Percentiles rank a stretch among this genome's conserved stretches.
These are phyloP conservation scores for Hypoxylon sp. DNA, from an alignment of 2,329 filamentous ascomycete genomes.

Conservation along the genomic window DNA sequence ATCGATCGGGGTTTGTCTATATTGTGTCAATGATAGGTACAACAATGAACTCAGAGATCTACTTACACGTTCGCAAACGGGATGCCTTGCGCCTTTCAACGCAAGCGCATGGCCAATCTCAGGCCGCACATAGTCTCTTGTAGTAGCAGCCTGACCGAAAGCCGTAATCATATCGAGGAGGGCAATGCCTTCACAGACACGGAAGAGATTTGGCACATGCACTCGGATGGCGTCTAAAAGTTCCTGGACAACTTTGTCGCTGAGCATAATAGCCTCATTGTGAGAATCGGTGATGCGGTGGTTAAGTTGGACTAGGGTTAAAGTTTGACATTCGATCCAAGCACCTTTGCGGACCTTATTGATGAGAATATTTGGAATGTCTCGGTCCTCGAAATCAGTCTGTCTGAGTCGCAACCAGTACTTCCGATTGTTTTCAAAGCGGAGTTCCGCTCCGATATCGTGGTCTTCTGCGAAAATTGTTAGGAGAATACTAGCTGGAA, in stretches of 20 bases:
- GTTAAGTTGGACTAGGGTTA: conserved; percentile 86
- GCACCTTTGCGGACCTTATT: conserved; percentile 81
- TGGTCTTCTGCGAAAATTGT: conserved; percentile 63
- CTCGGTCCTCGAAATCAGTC: conserved; percentile 72
- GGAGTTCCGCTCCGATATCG: conserved; percentile 74
- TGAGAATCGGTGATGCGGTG: conserved; percentile 83
- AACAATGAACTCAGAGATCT: background rate
- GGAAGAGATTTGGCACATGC: conserved; percentile 82
- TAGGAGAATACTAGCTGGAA: background rate
- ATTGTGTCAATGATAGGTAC: conserved; percentile 18
- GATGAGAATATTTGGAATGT: conserved; percentile 79
- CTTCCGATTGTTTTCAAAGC: conserved; percentile 82
- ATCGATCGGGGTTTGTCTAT: conserved; percentile 74
- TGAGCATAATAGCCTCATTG: conserved; percentile 86
- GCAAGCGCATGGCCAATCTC: conserved; percentile 78
- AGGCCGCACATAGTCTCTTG: conserved; percentile 73
- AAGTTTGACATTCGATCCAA: conserved; percentile 88
- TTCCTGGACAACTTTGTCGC: conserved; percentile 80
- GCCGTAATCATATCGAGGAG: conserved; percentile 88
- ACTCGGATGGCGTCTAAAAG: conserved; percentile 80
- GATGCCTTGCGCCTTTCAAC: conserved; percentile 82
- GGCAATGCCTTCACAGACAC: conserved; percentile 87
- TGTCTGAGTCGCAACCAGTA: conserved; percentile 81
- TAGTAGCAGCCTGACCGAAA: conserved; percentile 81
- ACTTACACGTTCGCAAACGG: conserved; percentile 78